phyloP scores from a whole-genome alignment of 495 filamentous ascomycete genomes.

The Penicillium macrosclerotiorum region DNA sequence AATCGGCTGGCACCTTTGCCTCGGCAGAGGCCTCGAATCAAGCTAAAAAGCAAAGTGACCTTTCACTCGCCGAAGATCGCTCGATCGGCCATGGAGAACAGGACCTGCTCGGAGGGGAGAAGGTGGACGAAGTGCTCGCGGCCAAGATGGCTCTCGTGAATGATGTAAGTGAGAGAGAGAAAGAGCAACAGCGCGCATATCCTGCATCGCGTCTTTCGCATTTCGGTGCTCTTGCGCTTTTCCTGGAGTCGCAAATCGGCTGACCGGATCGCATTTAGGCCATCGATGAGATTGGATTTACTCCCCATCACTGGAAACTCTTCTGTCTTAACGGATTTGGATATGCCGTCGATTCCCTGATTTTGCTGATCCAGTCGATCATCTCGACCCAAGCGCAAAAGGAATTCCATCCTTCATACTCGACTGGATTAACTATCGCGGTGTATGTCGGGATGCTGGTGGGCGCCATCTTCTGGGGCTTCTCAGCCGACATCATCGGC shows the following conservation, averaged over 20 bases:
- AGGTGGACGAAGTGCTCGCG: slow-evolving; percentile 60
- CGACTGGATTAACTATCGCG: slow-evolving; percentile 40
- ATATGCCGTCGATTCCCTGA: slow-evolving; percentile 67
- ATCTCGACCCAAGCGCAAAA: slow-evolving; percentile 55
- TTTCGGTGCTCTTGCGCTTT: too few relatives aligned
- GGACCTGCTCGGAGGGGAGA: slow-evolving; percentile 47
- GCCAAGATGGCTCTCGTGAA: slow-evolving; percentile 70
- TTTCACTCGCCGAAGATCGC: slow-evolving; percentile 12
- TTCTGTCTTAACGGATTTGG: slow-evolving; percentile 68
- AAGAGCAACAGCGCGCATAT: too few relatives aligned
- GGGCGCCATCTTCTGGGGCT: slow-evolving; percentile 55
- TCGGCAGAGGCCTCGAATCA: background rate
- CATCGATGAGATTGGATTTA: slow-evolving; percentile 74
- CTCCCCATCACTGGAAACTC: slow-evolving; percentile 64
- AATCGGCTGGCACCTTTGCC: slow-evolving; percentile 3
- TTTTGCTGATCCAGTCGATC: slow-evolving; percentile 66
- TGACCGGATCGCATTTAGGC: slow-evolving; percentile 49
- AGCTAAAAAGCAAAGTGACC: slow-evolving; percentile 3
- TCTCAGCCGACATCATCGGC: slow-evolving; percentile 54
- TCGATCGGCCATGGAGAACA: slow-evolving; percentile 39
- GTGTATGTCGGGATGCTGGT: slow-evolving; percentile 37
- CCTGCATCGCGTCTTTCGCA: too few relatives aligned
- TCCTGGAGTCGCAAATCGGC: too few relatives aligned
- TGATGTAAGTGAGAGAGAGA: slow-evolving; percentile 61
- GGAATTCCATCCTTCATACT: slow-evolving; percentile 52